phyloP scores from a whole-genome alignment of 202 grass and related monocot species.

The Schoenoplectus tabernaemontani region DNA sequence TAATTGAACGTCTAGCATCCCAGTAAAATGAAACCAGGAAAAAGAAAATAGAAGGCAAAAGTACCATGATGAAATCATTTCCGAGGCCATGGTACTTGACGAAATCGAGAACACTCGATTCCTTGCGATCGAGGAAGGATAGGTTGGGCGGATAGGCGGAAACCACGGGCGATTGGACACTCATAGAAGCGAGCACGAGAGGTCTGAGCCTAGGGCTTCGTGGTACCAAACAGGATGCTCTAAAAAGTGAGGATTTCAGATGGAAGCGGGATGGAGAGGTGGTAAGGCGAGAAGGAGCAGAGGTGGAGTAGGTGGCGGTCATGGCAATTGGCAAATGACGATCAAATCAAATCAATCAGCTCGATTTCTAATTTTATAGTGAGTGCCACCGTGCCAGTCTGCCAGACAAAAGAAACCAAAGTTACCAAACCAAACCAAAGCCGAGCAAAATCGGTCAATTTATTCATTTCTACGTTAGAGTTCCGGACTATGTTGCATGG shows the following conservation, averaged over 20 bases:
- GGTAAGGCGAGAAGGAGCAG: background rate
- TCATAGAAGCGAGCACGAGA: constrained; percentile 9
- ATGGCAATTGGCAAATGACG: too few relatives aligned
- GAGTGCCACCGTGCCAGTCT: too few relatives aligned
- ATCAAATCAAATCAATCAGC: too few relatives aligned
- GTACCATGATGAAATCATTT: constrained; percentile 99
- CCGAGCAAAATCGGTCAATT: too few relatives aligned
- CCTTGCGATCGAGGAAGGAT: constrained; percentile 62
- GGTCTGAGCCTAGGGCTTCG: constrained; percentile 9
- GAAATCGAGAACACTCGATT: constrained; percentile 58
- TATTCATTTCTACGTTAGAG: too few relatives aligned
- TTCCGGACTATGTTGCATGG: too few relatives aligned
- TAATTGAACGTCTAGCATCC: too few relatives aligned
- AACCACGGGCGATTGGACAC: constrained; percentile 39
- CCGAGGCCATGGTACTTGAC: constrained; percentile 97
- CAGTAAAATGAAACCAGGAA: too few relatives aligned
- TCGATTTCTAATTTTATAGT: too few relatives aligned
- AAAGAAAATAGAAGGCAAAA: too few relatives aligned
- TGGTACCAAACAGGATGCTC: background rate
- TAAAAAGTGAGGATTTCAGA: background rate
- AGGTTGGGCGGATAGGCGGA: constrained; percentile 16
- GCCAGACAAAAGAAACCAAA: too few relatives aligned
- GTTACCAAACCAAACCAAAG: too few relatives aligned
- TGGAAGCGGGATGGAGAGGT: background rate
- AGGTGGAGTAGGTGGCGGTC: constrained; percentile 17